These are phyloP conservation scores for Ocimum tenuiflorum DNA, from an alignment of 257 asterid species.

Conservation along the genomic window DNA sequence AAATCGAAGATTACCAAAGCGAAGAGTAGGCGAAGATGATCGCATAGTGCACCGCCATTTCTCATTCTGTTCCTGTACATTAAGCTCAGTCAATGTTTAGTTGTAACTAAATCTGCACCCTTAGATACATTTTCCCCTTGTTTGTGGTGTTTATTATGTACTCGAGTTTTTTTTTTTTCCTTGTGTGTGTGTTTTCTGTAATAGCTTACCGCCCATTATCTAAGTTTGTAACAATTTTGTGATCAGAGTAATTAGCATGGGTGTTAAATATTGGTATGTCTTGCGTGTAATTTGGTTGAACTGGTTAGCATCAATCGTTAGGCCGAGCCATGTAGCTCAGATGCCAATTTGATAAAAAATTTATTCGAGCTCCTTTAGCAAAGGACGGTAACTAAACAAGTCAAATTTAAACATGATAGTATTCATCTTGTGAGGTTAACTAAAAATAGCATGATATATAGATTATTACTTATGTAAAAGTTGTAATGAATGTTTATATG, in stretches of 20 bases:
- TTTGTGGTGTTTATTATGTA: not conserved
- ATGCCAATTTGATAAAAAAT: too few species aligned
- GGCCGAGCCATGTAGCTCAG: too few species aligned
- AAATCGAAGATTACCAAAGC: slow-evolving; percentile 47
- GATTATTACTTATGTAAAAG: too few species aligned
- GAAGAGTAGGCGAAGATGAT: slow-evolving; percentile 50
- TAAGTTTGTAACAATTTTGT: not conserved
- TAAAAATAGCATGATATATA: too few species aligned
- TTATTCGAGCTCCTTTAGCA: too few species aligned
- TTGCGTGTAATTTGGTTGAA: too few species aligned
- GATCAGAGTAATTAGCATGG: not conserved
- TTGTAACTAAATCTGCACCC: not conserved
- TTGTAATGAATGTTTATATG: too few species aligned
- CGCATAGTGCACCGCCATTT: not conserved
- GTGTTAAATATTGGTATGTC: not conserved
- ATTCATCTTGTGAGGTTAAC: too few species aligned
- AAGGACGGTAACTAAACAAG: too few species aligned
- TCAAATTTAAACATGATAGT: too few species aligned
- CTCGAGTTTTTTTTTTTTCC: not conserved
- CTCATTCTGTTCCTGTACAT: slow-evolving; percentile 5
- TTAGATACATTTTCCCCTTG: not conserved
- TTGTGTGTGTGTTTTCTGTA: not conserved
- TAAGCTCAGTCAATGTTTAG: not conserved
- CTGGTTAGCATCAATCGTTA: not conserved
- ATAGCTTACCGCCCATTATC: not conserved